Base-by-base conservation (phyloP, 176 grass and related monocot genomes). In the Dactylis glomerata region DNA sequence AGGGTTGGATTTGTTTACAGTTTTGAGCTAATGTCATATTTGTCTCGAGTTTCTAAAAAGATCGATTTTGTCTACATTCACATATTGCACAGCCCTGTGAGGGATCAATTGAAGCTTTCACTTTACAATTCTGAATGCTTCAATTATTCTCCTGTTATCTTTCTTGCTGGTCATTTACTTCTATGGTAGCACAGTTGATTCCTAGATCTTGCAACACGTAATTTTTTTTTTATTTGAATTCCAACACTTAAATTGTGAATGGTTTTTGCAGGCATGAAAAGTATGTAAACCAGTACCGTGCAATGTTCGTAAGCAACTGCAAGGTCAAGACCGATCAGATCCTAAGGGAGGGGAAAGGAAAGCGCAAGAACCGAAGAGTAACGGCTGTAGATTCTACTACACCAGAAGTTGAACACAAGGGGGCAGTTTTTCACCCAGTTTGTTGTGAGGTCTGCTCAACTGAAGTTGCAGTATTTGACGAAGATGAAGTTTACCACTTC, bases 401-500 rank as follows among this genome's bases (percentile, higher is more conserved):
- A 40, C 31, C 75, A 70, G 91, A 89, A 76, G 77, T 10, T 49
- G 75, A 66, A 65, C 42, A 28, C 50, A 82, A 90, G 57, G 91
- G 76, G 10, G 64, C 28, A 44, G 45, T 85, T 34, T 98, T 85
- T 49, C 80, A 83, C 46, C 91, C 96, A 16, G 93, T 98, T 50
- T 95, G 93, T 66, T 98, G 96, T 41, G 85, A 80, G 23, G 87
- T 92, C 83, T 98, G 96, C 91, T 95, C 91, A 36, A 98, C 93
- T 9, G 93, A 94, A 87, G 93, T 98, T 52, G 96, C 89, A 47
- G 93, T 95, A 46, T 85, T 84, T 10, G 96, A 98, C 24, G 85
- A 95, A 82, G 96, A 95, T 64, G 96, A 98, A 81, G 83, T 95
- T 58, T 98, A 94, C 83, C 96, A 98, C 71, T 98, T 98, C 81